Evolutionary conservation across 2,329 filamentous ascomycete species (phyloP), one percentile per base, ranked within the genome.

Genomic region (Claviceps africana): DNA sequence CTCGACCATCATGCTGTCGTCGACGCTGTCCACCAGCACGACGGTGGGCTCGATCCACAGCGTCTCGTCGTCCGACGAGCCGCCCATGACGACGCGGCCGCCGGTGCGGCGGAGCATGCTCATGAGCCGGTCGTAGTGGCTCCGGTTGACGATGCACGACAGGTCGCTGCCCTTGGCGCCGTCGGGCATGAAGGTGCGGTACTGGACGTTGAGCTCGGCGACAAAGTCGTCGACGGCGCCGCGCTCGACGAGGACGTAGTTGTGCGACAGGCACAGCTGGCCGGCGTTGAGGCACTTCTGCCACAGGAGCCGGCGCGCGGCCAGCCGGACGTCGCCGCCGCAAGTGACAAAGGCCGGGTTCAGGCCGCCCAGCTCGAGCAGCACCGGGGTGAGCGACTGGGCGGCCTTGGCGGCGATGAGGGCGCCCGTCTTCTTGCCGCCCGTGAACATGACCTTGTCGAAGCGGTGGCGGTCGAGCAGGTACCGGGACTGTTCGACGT

Each of bases 401-500:
- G 93, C 91, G 0, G 91, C 93, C 66, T 94, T 95, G 67, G 90
- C 83, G 47, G 88, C 80, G 51, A 97, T 83, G 62, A 97, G 90
- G 64, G 84, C 88, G 62, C 87, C 93, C 19, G 96, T 88, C 30
- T 65, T 72, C 50, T 78, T 77, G 61, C 82, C 83, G 51, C 93
- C 93, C 1, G 93, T 98, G 72, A 95, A 98, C 74, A 93, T 90
- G 62, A 98, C 94, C 78, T 96, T 97, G 72, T 94, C 90, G 85
- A 90, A 98, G 67, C 91, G 91, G 72, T 89, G 21, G 6, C 15
- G 81, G 53, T 91, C 81, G 35, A 98, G 77, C 45, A 97, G 72
- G 13, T 82, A 82, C 46, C 86, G 88, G 4, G 86, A 89, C 73
- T 95, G 88, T 4, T 83, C 76, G 21, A 95, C 70, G 30, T 74